These are phyloP conservation scores for Herpotrichia juniperi DNA, from an alignment of 2,329 filamentous ascomycete species.

Conservation along the genomic window DNA sequence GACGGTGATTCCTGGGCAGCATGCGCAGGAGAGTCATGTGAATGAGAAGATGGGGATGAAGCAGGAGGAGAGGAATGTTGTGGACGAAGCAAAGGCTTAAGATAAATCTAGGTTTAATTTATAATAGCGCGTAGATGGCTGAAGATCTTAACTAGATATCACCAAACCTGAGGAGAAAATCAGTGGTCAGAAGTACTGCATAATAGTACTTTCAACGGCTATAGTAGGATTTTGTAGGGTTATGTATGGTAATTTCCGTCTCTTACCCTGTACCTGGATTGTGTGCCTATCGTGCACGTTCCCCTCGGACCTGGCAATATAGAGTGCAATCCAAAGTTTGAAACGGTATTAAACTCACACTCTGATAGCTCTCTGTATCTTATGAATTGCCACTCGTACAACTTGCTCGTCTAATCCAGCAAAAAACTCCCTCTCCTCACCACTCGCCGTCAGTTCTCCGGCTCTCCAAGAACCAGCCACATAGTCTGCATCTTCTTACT, in stretches of 20 bases:
- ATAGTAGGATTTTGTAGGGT: too few species aligned
- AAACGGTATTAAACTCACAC: too few species aligned
- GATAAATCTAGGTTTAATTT: neutral
- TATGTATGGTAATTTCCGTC: too few species aligned
- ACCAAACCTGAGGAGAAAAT: too few species aligned
- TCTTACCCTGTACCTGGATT: too few species aligned
- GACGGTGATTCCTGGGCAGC: slow-evolving; percentile 15
- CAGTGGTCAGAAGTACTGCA: too few species aligned
- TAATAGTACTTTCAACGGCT: too few species aligned
- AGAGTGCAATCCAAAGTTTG: too few species aligned
- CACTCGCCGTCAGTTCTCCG: neutral
- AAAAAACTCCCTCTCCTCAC: slow-evolving; percentile 1
- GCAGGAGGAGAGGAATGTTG: neutral
- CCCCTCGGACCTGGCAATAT: too few species aligned
- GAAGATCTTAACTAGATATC: neutral
- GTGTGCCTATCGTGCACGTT: too few species aligned
- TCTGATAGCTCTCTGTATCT: too few species aligned
- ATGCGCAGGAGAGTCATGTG: slow-evolving; percentile 12
- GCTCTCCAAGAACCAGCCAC: neutral
- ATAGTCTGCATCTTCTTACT: neutral
- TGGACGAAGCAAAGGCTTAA: neutral
- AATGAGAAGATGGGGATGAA: slow-evolving; percentile 11
- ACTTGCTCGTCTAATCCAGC: neutral
- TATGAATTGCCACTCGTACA: neutral
- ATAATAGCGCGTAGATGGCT: neutral